Percentiles rank a stretch among this genome's conserved stretches.
These are phyloP conservation scores for Rhizopus arrhizus DNA, from an alignment of 371 early-diverging fungal species.

Conservation along the genomic window DNA sequence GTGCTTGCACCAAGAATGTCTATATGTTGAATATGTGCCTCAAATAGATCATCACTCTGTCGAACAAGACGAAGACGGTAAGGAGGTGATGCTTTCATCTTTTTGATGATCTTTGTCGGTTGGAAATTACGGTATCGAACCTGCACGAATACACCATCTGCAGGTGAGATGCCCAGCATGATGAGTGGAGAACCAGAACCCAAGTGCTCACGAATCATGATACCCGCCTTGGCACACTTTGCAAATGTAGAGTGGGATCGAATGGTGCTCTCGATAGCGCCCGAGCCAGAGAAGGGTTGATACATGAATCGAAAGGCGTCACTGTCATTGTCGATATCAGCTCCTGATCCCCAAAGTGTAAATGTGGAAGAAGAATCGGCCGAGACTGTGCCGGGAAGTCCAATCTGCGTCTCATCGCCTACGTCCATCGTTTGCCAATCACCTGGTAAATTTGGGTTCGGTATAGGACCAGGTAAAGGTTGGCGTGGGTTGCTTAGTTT, in stretches of 20 bases:
- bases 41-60: conserved; percentile 12
- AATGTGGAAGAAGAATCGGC: conserved; percentile 45
- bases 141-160: conserved; percentile 45
- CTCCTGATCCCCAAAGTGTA: conserved; percentile 52
- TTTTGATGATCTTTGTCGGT: conserved; percentile 35
- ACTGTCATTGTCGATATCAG: conserved; percentile 33
- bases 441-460: conserved; percentile 47
- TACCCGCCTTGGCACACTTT: conserved; percentile 50
- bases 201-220: conserved; percentile 52
- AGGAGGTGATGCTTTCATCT: conserved; percentile 39
- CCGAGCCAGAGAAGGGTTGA: conserved; percentile 32
- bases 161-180: conserved; percentile 46
- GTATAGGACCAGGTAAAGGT: conserved; percentile 44
- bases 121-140: conserved; percentile 31
- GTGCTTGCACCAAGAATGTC: background rate
- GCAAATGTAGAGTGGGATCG: conserved; percentile 50
- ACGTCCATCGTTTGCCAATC: conserved; percentile 54
- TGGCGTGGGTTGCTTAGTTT: conserved; percentile 35
- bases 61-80: conserved; percentile 42
- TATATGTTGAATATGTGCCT: conserved; percentile 26
- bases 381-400: conserved; percentile 48
- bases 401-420: conserved; percentile 39
- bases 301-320: conserved; percentile 52
- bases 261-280: conserved; percentile 34
- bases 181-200: conserved; percentile 43